Conservation (phyloP, 305 asterid genomes). For the Fraxinus latifolia region DNA sequence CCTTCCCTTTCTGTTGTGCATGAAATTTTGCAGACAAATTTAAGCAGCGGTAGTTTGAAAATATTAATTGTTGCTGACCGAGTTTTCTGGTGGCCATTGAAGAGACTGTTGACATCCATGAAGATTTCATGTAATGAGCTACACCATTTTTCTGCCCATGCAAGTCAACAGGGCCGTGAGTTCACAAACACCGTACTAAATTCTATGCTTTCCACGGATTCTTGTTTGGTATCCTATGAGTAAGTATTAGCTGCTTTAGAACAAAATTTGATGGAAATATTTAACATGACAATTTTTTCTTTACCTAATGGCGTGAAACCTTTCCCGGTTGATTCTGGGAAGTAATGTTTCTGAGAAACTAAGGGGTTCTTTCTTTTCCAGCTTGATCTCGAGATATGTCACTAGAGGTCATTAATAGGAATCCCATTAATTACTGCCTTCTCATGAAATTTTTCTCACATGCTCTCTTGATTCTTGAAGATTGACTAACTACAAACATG, state of each 20-base stretch:
- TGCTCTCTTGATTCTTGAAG: slow-evolving; percentile 3
- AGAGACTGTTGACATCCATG: slow-evolving; percentile 49
- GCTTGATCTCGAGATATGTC: slow-evolving; percentile 7
- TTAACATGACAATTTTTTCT: slow-evolving; percentile 2
- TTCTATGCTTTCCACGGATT: slow-evolving; percentile 34
- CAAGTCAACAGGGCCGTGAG: slow-evolving; percentile 27
- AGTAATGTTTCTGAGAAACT: slow-evolving; percentile 7
- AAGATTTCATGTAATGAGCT: slow-evolving; percentile 42
- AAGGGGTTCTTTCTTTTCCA: neutral
- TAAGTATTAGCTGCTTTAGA: slow-evolving; percentile 36
- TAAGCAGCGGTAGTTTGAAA: slow-evolving; percentile 33
- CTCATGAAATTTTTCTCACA: slow-evolving; percentile 1
- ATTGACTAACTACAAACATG: slow-evolving; percentile 2
- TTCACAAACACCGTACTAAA: slow-evolving; percentile 28
- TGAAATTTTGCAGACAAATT: slow-evolving; percentile 36
- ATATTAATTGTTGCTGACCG: slow-evolving; percentile 54
- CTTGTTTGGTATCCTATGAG: slow-evolving; percentile 59
- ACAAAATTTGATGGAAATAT: slow-evolving; percentile 16
- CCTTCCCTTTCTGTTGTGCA: slow-evolving; percentile 55
- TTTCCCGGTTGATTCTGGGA: slow-evolving; percentile 5
- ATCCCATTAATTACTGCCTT: slow-evolving; percentile 5
- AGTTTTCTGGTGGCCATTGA: slow-evolving; percentile 55
- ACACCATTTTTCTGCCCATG: slow-evolving; percentile 26
- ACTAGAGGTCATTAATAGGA: slow-evolving; percentile 1
- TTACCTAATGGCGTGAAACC: slow-evolving; percentile 3